phyloP scores from a whole-genome alignment of 2,329 filamentous ascomycete genomes.

The Talaromyces amestolkiae region DNA sequence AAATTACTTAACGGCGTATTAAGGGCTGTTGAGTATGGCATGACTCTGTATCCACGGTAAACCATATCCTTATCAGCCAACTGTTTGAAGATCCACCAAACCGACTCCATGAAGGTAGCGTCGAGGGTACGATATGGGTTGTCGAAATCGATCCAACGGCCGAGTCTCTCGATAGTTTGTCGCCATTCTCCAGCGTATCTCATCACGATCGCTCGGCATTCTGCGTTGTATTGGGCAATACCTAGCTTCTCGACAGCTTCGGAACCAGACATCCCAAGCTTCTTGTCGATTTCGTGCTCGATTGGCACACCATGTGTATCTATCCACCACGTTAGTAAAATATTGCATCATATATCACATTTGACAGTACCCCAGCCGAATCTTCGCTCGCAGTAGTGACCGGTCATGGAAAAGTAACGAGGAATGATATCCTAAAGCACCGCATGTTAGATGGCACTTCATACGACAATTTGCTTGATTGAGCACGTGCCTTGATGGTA shows the following conservation, averaged over 20 bases:
- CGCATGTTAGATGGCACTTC: neutral
- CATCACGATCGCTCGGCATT: slow-evolving; percentile 93
- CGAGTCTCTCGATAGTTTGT: slow-evolving; percentile 79
- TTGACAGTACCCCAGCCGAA: slow-evolving; percentile 69
- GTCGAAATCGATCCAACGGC: slow-evolving; percentile 96
- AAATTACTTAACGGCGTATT: slow-evolving; percentile 90
- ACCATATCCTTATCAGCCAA: slow-evolving; percentile 86
- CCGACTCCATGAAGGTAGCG: slow-evolving; percentile 88
- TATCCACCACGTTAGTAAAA: slow-evolving; percentile 10
- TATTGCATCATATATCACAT: neutral
- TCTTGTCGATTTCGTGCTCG: slow-evolving; percentile 97
- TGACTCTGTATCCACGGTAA: slow-evolving; percentile 86
- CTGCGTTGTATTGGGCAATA: slow-evolving; percentile 83
- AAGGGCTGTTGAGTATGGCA: slow-evolving; percentile 91
- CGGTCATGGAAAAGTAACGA: slow-evolving; percentile 96
- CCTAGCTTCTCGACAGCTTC: slow-evolving; percentile 84
- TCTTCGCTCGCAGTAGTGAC: slow-evolving; percentile 83
- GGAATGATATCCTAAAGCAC: slow-evolving; percentile 72
- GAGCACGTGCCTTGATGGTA: slow-evolving; percentile 69
- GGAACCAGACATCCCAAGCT: slow-evolving; percentile 81
- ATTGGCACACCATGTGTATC: slow-evolving; percentile 93
- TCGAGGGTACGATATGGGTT: slow-evolving; percentile 97
- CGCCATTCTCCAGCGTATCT: slow-evolving; percentile 84
- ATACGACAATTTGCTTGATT: neutral
- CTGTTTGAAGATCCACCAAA: slow-evolving; percentile 97